Percentiles rank a stretch among this genome's conserved stretches.
phyloP scores from a whole-genome alignment of 257 asterid genomes.

The Solanum dulcamara region DNA sequence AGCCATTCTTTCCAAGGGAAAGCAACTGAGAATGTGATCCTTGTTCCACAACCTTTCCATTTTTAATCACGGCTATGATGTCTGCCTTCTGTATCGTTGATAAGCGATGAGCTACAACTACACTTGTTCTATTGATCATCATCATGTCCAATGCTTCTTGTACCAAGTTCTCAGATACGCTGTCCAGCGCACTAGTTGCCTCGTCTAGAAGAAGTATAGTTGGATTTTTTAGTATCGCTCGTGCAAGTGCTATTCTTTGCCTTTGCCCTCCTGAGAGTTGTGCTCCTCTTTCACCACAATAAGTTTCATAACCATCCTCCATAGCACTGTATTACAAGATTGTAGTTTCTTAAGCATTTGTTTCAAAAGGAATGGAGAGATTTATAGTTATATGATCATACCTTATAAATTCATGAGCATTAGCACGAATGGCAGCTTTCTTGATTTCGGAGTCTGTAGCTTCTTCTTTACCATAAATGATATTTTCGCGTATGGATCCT shows the following conservation, averaged over 20 bases:
- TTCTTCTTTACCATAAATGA: slow-evolving; percentile 37
- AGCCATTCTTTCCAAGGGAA: slow-evolving; percentile 26
- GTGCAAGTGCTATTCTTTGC: slow-evolving; percentile 60
- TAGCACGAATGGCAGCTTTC: slow-evolving; percentile 49
- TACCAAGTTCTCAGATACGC: slow-evolving; percentile 45
- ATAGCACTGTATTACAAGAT: slow-evolving; percentile 27
- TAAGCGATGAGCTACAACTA: slow-evolving; percentile 54
- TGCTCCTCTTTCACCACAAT: slow-evolving; percentile 68
- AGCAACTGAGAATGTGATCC: slow-evolving; percentile 55
- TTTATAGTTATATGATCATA: neutral
- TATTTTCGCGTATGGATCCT: slow-evolving; percentile 49
- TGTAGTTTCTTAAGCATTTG: neutral
- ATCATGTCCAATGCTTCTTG: slow-evolving; percentile 58
- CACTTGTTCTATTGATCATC: slow-evolving; percentile 54
- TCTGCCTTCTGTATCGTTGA: slow-evolving; percentile 61
- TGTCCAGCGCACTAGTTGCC: slow-evolving; percentile 65
- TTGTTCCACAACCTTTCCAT: slow-evolving; percentile 58
- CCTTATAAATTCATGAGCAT: slow-evolving; percentile 80
- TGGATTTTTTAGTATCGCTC: slow-evolving; percentile 66
- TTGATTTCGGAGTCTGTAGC: slow-evolving; percentile 52
- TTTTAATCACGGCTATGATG: slow-evolving; percentile 43
- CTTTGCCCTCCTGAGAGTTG: slow-evolving; percentile 77
- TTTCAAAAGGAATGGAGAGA: neutral
- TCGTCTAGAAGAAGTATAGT: slow-evolving; percentile 66
- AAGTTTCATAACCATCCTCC: slow-evolving; percentile 50